These are phyloP conservation scores for Debaryomyces fabryi DNA, from an alignment of 1,139 yeast species.

Conservation along the genomic window DNA sequence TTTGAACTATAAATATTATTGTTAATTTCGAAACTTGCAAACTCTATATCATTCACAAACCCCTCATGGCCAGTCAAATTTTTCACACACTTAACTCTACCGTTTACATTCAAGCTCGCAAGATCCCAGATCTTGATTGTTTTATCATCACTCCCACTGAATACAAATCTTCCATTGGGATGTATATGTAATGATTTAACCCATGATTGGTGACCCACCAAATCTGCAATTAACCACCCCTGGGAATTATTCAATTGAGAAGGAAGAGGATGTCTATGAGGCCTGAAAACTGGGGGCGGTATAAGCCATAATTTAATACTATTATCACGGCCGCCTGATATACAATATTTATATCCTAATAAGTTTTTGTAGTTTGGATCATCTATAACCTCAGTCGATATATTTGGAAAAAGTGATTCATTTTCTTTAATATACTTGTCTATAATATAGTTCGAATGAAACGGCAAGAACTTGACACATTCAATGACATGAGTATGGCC, in stretches of 20 bases:
- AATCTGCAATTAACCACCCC: slow-evolving; percentile 57
- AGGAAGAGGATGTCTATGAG: slow-evolving; percentile 62
- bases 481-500: slow-evolving; percentile 90
- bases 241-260: slow-evolving; percentile 53
- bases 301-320: slow-evolving; percentile 74
- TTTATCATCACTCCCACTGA: slow-evolving; percentile 82
- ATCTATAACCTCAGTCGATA: slow-evolving; percentile 34
- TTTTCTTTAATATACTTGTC: slow-evolving; percentile 50
- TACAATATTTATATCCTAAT: slow-evolving; percentile 66
- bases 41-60: slow-evolving; percentile 65
- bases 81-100: slow-evolving; percentile 49
- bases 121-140: slow-evolving; percentile 82
- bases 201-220: slow-evolving; percentile 87
- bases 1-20: slow-evolving; percentile 7
- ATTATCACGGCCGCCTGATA: slow-evolving; percentile 84
- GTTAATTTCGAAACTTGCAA: slow-evolving; percentile 50
- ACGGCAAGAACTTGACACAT: slow-evolving; percentile 68
- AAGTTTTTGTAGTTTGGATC: slow-evolving; percentile 32
- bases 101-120: slow-evolving; percentile 41
- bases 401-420: slow-evolving; percentile 32
- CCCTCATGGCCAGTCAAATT: slow-evolving; percentile 71
- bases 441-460: slow-evolving; percentile 46
- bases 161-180: slow-evolving; percentile 72
- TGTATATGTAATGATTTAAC: slow-evolving; percentile 70
- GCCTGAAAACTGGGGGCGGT: slow-evolving; percentile 59